Conservation (phyloP, 805 yeast species). For the Hanseniaspora valbyensis region DNA sequence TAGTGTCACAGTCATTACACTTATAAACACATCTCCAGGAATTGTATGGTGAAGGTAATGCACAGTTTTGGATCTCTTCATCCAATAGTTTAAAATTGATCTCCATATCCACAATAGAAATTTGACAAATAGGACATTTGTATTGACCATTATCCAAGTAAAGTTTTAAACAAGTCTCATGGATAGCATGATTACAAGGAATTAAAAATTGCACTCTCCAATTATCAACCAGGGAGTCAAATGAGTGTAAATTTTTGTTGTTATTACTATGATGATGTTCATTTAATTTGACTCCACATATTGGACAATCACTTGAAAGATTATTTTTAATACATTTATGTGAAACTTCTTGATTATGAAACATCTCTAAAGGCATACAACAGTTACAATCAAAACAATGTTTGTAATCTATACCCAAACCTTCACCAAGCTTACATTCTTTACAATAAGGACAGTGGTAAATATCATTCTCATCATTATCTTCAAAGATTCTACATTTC, state of each 20-base stretch:
- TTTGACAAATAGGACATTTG: constrained; percentile 84
- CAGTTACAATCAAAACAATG: constrained; percentile 87
- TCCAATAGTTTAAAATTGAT: constrained; percentile 79
- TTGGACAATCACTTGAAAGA: constrained; percentile 10
- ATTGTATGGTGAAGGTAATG: constrained; percentile 68
- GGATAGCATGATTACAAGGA: constrained; percentile 87
- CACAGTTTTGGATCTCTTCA: constrained; percentile 64
- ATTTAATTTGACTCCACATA: constrained; percentile 4
- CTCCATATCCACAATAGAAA: constrained; percentile 77
- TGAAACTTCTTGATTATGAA: constrained; percentile 34
- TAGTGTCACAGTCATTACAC: constrained; percentile 82
- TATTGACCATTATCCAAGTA: constrained; percentile 63
- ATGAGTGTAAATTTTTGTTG: neutral
- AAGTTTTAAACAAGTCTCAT: constrained; percentile 71
- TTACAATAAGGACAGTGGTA: constrained; percentile 92
- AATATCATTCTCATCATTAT: constrained; percentile 65
- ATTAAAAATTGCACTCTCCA: constrained; percentile 10
- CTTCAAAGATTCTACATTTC: constrained; percentile 71
- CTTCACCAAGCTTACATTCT: constrained; percentile 81
- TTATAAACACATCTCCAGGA: constrained; percentile 64
- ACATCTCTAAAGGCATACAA: constrained; percentile 70
- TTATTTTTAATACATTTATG: constrained; percentile 12
- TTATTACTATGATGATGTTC: no score
- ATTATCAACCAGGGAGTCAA: neutral
- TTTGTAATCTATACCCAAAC: constrained; percentile 77